phyloP scores from a whole-genome alignment of 331 rosid species.

The Stylosanthes scabra region DNA sequence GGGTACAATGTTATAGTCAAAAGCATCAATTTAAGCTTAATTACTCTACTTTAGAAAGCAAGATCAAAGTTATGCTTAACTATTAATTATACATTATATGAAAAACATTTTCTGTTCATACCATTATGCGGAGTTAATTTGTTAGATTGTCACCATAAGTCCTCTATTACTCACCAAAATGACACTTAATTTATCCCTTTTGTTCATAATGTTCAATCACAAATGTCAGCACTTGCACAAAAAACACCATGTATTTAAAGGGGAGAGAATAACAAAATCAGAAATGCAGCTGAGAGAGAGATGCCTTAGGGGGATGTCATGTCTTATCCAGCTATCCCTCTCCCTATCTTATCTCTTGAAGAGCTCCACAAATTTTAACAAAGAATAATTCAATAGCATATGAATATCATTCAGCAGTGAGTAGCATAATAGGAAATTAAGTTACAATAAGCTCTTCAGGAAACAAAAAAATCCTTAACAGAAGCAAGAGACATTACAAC shows the following conservation, averaged over 20 bases:
- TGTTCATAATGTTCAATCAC: too few relatives aligned
- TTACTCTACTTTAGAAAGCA: neutral
- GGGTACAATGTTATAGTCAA: neutral
- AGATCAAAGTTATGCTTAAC: neutral
- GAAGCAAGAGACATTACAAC: neutral
- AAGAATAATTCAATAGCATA: slow-evolving; percentile 16
- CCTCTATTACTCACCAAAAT: slow-evolving; percentile 8
- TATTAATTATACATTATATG: neutral
- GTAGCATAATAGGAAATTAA: neutral
- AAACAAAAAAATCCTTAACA: slow-evolving; percentile 23
- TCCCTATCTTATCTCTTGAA: neutral
- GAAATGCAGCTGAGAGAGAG: too few relatives aligned
- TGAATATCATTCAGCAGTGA: slow-evolving; percentile 20
- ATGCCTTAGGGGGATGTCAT: neutral
- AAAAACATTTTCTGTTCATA: neutral
- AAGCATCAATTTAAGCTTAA: neutral
- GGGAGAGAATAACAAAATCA: too few relatives aligned
- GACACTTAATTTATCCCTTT: neutral
- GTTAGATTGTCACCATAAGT: slow-evolving; percentile 7
- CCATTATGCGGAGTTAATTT: slow-evolving; percentile 10
- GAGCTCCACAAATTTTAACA: neutral
- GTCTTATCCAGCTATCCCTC: slow-evolving; percentile 17
- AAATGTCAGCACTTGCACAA: too few relatives aligned
- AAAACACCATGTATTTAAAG: too few relatives aligned
- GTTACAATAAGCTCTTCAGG: slow-evolving; percentile 16